phyloP scores from a whole-genome alignment of 495 filamentous ascomycete species.

The Immersiella caudata region DNA sequence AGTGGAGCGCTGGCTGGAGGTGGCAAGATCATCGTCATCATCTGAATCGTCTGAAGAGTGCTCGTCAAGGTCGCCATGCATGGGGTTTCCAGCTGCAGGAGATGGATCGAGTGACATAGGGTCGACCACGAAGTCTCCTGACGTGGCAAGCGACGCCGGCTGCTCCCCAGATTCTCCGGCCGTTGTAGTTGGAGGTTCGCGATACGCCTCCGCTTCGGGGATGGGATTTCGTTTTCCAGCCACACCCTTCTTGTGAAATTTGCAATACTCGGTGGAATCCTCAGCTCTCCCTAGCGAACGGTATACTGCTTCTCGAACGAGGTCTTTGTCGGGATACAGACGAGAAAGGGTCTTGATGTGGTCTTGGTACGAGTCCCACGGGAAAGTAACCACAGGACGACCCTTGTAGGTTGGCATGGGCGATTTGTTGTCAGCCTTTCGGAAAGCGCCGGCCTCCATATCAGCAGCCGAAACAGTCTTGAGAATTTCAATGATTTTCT shows the following conservation, averaged over 20 bases:
- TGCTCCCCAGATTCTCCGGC: conserved; percentile 19
- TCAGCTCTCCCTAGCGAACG: conserved; percentile 69
- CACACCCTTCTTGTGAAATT: conserved; percentile 48
- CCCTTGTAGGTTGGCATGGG: conserved; percentile 33
- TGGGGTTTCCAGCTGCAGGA: conserved; percentile 24
- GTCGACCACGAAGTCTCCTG: conserved; percentile 21
- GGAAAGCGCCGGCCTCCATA: conserved; percentile 67
- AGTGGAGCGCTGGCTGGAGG: conserved; percentile 23
- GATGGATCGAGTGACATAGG: conserved; percentile 37
- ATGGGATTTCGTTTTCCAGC: conserved; percentile 62
- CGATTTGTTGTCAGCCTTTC: conserved; percentile 44
- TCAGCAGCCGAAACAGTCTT: conserved; percentile 77
- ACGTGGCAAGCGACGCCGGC: neutral
- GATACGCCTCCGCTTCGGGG: conserved; percentile 58
- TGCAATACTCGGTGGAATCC: conserved; percentile 74
- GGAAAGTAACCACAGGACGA: conserved; percentile 15
- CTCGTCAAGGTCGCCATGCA: conserved; percentile 26
- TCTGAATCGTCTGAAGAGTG: conserved; percentile 31
- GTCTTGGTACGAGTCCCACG: conserved; percentile 40
- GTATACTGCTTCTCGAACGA: conserved; percentile 79
- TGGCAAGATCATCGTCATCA: conserved; percentile 27
- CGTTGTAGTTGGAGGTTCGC: conserved; percentile 24
- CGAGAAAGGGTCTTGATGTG: conserved; percentile 47
- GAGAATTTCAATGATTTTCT: conserved; percentile 81
- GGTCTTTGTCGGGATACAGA: conserved; percentile 55